phyloP scores from a whole-genome alignment of 1,139 yeast species.

The Casaregolazyma lundiana region DNA sequence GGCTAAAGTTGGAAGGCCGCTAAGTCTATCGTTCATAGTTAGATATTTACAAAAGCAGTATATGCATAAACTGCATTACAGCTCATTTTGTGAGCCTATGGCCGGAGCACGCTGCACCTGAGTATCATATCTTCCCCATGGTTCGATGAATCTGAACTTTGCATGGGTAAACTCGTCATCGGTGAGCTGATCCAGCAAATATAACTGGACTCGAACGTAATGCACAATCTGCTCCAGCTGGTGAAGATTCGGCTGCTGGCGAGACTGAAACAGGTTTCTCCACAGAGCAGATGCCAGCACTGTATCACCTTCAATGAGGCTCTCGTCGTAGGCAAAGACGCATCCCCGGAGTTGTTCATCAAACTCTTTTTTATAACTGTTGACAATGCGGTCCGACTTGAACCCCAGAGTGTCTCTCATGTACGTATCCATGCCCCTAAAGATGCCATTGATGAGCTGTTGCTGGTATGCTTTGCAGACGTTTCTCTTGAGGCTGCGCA shows the following conservation, averaged over 20 bases:
- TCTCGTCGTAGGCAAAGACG: slow-evolving; percentile 90
- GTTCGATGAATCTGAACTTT: slow-evolving; percentile 78
- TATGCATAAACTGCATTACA: no score
- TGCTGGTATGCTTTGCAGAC: slow-evolving; percentile 89
- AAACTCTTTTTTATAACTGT: slow-evolving; percentile 82
- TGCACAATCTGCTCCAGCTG: slow-evolving; percentile 84
- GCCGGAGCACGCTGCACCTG: slow-evolving; percentile 39
- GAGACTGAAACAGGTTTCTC: slow-evolving; percentile 67
- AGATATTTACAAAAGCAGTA: slow-evolving; percentile 1
- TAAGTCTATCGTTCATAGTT: no score
- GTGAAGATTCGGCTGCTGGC: slow-evolving; percentile 73
- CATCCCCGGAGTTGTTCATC: slow-evolving; percentile 87
- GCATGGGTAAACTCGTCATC: slow-evolving; percentile 95
- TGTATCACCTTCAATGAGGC: slow-evolving; percentile 73
- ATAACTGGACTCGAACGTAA: slow-evolving; percentile 83
- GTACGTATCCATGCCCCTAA: slow-evolving; percentile 83
- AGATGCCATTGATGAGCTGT: slow-evolving; percentile 81
- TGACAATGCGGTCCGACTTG: slow-evolving; percentile 76
- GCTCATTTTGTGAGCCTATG: not conserved
- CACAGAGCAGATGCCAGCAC: slow-evolving; percentile 77
- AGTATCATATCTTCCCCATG: slow-evolving; percentile 71
- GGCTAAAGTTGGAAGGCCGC: no score
- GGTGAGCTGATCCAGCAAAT: slow-evolving; percentile 75
- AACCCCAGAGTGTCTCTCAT: slow-evolving; percentile 83
- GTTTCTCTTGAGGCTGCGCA: slow-evolving; percentile 93